A percentile compares a stretch with the other conserved stretches of the same genome.
Evolutionary conservation across 345 rosid species (phyloP).

Genomic region (Populus tremula): DNA sequence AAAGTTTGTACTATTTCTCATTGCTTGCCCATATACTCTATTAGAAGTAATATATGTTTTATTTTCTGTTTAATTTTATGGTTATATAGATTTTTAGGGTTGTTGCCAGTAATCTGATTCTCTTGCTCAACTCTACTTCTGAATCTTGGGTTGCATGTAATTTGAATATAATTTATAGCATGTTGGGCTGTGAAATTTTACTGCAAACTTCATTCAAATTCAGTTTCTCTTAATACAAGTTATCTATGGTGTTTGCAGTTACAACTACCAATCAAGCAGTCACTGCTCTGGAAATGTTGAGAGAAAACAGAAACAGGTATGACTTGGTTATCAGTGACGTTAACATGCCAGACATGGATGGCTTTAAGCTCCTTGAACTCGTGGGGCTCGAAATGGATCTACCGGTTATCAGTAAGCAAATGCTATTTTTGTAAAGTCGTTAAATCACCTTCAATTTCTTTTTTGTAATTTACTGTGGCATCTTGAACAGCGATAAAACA

Average conservation of each 20-base stretch:
- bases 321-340: slow-evolving; percentile 80
- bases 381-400: slow-evolving; percentile 86
- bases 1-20: background rate
- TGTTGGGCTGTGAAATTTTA: background rate
- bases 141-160: background rate
- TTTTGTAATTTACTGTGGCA: background rate
- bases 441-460: slow-evolving; percentile 3
- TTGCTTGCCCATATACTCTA: background rate
- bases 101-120: slow-evolving; percentile 10
- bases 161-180: slow-evolving; percentile 9
- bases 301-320: slow-evolving; percentile 51
- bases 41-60: background rate
- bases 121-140: background rate
- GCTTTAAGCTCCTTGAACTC: slow-evolving; percentile 76
- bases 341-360: slow-evolving; percentile 79
- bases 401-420: slow-evolving; percentile 71
- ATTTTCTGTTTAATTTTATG: background rate
- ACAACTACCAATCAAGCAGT: slow-evolving; percentile 57
- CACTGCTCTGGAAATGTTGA: slow-evolving; percentile 50
- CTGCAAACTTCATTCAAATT: background rate
- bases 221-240: slow-evolving; percentile 4
- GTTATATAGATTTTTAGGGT: background rate
- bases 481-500: background rate
- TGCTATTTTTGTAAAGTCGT: background rate
- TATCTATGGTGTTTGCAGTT: slow-evolving; percentile 39